Percentiles rank a stretch among this genome's conserved stretches.
phyloP scores from a whole-genome alignment of 352 stramenopile species.

The Lagenidium giganteum region DNA sequence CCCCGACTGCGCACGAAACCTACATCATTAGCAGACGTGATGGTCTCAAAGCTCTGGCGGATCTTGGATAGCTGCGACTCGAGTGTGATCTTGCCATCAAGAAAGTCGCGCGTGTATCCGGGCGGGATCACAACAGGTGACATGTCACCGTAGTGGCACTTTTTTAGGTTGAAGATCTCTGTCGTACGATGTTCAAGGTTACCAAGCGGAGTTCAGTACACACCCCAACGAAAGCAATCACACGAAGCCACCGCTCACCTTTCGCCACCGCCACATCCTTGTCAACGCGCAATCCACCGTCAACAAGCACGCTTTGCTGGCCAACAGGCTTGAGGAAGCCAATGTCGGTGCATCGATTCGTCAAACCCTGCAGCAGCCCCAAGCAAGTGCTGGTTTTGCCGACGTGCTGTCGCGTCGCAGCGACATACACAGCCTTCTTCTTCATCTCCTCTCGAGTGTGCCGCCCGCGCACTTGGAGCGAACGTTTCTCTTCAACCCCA shows the following conservation, averaged over 20 bases:
- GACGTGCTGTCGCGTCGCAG: conserved; percentile 84
- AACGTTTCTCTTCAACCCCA: too few relatives aligned
- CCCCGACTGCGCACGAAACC: background rate
- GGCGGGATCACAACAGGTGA: conserved; percentile 94
- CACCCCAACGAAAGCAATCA: conserved; percentile 3
- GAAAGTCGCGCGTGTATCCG: conserved; percentile 95
- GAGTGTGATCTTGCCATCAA: conserved; percentile 90
- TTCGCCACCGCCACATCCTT: conserved; percentile 88
- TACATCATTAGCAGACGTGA: conserved; percentile 59
- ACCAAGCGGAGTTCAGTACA: conserved; percentile 35
- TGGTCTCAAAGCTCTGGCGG: conserved; percentile 58
- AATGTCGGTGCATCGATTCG: conserved; percentile 84
- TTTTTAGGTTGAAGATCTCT: conserved; percentile 93
- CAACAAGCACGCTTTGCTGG: conserved; percentile 85
- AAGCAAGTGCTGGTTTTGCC: conserved; percentile 93
- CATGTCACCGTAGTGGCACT: conserved; percentile 94
- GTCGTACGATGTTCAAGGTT: background rate
- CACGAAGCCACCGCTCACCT: conserved; percentile 32
- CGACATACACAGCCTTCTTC: conserved; percentile 76
- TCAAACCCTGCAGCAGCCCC: conserved; percentile 90
- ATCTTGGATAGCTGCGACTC: conserved; percentile 70
- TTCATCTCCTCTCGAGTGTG: too few relatives aligned
- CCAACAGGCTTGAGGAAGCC: conserved; percentile 96
- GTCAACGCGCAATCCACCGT: conserved; percentile 80
- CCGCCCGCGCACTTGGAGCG: too few relatives aligned